These are phyloP conservation scores for Excoecaria cochinchinensis DNA, from an alignment of 345 rosid genomes.

Conservation along the genomic window DNA sequence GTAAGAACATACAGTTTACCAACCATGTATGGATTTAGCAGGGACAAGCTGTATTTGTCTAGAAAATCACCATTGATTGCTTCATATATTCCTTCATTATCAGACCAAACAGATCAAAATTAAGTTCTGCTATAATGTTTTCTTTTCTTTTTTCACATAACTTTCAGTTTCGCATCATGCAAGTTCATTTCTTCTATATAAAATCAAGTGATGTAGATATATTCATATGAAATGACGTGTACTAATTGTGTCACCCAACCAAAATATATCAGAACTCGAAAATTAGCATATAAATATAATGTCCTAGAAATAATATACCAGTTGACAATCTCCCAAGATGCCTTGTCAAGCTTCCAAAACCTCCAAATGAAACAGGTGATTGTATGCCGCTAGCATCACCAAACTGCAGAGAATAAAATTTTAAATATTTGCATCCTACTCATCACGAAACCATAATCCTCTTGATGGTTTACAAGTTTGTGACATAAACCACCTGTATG, in stretches of 20 bases:
- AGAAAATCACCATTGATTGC: constrained; percentile 72
- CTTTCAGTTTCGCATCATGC: background rate
- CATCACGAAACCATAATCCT: constrained; percentile 9
- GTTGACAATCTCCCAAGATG: constrained; percentile 79
- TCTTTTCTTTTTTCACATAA: background rate
- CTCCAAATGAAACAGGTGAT: constrained; percentile 97
- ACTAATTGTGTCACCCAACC: background rate
- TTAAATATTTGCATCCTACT: constrained; percentile 14
- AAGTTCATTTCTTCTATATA: background rate
- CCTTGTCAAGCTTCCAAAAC: constrained; percentile 97
- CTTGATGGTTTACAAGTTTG: constrained; percentile 8
- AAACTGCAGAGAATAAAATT: constrained; percentile 53
- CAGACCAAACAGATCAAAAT: constrained; percentile 5
- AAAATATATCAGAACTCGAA: background rate
- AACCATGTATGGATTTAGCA: constrained; percentile 95
- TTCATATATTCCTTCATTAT: constrained; percentile 64
- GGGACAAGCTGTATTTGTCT: constrained; percentile 70
- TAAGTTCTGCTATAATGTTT: constrained; percentile 5
- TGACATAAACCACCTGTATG: constrained; percentile 60
- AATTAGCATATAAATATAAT: constrained; percentile 8
- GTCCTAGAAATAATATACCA: constrained; percentile 44
- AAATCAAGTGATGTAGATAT: no score
- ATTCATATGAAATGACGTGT: background rate
- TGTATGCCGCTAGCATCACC: constrained; percentile 99
- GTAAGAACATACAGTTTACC: constrained; percentile 21